Evolutionary conservation across 2,329 filamentous ascomycete species (phyloP).

Genomic region (Aspergillus caelatus): DNA sequence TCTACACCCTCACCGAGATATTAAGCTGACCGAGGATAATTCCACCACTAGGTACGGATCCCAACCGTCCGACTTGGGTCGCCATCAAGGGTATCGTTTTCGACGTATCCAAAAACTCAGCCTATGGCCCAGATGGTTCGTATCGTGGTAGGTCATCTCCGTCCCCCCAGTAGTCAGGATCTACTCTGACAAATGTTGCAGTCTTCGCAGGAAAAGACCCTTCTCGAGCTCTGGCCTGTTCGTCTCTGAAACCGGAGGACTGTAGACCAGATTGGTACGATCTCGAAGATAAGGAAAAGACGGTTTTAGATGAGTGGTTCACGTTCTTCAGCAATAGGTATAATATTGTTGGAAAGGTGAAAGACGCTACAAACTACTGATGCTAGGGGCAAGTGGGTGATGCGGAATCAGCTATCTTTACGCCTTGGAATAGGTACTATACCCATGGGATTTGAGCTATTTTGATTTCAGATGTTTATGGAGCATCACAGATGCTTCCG

Average conservation of each 20-base stretch:
- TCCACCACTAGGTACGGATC: conserved; percentile 37
- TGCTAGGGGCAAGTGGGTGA: not conserved
- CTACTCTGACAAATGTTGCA: conserved; percentile 41
- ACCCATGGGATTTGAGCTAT: not conserved
- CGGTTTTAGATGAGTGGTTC: conserved; percentile 84
- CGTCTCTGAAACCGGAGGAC: conserved; percentile 83
- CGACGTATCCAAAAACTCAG: conserved; percentile 86
- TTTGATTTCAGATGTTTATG: not conserved
- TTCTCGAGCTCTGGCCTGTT: conserved; percentile 85
- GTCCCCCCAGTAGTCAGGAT: not conserved
- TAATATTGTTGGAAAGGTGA: conserved; percentile 66
- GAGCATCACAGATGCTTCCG: conserved; percentile 20
- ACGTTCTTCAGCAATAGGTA: conserved; percentile 97
- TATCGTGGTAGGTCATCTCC: conserved; percentile 71
- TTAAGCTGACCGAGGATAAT: not conserved
- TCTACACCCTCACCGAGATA: not conserved
- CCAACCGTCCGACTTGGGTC: conserved; percentile 58
- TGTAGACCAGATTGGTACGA: conserved; percentile 81
- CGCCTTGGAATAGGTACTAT: conserved; percentile 1
- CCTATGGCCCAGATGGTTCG: conserved; percentile 78
- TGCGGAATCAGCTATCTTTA: not conserved
- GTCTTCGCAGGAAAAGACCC: conserved; percentile 96
- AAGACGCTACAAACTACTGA: conserved; percentile 42
- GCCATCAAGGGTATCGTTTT: conserved; percentile 87
- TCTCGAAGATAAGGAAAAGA: conserved; percentile 81